Conservation (phyloP, 768 basidiomycete genomes). For the Lanmaoa rubissima region DNA sequence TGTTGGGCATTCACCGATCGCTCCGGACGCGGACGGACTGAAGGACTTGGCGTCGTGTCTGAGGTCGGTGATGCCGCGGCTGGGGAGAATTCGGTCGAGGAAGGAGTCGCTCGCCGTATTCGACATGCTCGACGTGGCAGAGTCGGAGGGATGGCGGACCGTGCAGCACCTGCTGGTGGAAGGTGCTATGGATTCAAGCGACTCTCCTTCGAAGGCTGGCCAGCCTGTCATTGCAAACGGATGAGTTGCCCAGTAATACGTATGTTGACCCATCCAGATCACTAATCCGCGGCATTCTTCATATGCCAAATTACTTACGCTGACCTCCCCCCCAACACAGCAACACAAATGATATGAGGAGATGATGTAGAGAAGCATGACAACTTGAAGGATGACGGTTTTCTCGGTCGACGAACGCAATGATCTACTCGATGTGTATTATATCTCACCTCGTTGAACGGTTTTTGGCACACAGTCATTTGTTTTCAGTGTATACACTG, state of each 20-base stretch:
- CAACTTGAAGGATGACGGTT: too few species aligned
- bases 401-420: too few species aligned
- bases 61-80: constrained; percentile 9
- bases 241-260: background rate
- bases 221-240: background rate
- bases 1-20: constrained; percentile 15
- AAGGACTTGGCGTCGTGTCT: constrained; percentile 9
- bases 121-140: background rate
- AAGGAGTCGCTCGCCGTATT: background rate
- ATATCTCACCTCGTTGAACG: too few species aligned
- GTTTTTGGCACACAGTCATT: too few species aligned
- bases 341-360: too few species aligned
- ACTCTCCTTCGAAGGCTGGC: background rate
- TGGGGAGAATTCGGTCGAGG: background rate
- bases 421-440: too few species aligned
- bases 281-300: background rate
- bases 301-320: too few species aligned
- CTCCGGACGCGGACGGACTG: background rate
- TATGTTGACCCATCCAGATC: background rate
- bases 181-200: background rate
- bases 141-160: background rate
- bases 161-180: background rate
- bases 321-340: too few species aligned
- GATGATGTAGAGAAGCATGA: too few species aligned
- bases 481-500: too few species aligned